Percentiles rank a stretch among this genome's conserved stretches.
phyloP scores from a whole-genome alignment of 1,139 yeast genomes.

The Torulaspora pretoriensis region DNA sequence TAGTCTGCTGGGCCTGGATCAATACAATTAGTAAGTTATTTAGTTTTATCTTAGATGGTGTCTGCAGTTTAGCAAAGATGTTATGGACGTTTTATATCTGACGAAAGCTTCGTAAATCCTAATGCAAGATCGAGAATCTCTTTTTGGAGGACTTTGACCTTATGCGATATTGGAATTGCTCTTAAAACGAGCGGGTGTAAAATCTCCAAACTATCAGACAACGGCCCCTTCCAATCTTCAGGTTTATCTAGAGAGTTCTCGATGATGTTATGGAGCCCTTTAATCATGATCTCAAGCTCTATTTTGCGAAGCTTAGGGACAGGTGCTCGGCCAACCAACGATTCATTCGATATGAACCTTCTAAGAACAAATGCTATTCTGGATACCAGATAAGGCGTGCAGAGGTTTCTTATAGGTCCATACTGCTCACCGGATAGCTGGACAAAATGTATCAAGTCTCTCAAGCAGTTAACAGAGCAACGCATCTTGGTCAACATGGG shows the following conservation, averaged over 20 bases:
- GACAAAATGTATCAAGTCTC: slow-evolving; percentile 43
- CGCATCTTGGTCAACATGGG: slow-evolving; percentile 38
- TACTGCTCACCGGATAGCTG: slow-evolving; percentile 19
- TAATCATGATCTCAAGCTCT: slow-evolving; percentile 42
- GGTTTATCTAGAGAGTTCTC: slow-evolving; percentile 17
- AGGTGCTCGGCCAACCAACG: slow-evolving; percentile 50
- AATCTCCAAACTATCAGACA: slow-evolving; percentile 20
- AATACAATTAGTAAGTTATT: neutral
- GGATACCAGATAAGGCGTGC: slow-evolving; percentile 42
- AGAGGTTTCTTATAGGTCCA: slow-evolving; percentile 22
- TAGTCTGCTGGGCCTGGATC: no score
- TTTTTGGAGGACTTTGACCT: slow-evolving; percentile 34
- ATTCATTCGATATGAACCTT: slow-evolving; percentile 50
- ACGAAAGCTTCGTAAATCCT: slow-evolving; percentile 26
- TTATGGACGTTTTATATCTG: slow-evolving; percentile 2
- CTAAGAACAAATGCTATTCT: slow-evolving; percentile 51
- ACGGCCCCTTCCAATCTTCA: slow-evolving; percentile 8
- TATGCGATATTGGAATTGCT: slow-evolving; percentile 37
- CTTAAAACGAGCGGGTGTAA: slow-evolving; percentile 41
- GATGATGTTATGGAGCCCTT: slow-evolving; percentile 36
- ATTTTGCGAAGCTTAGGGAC: slow-evolving; percentile 48
- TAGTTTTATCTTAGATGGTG: neutral
- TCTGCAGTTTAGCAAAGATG: neutral
- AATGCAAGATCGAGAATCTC: slow-evolving; percentile 30
- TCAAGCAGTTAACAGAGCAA: slow-evolving; percentile 47